Evolutionary conservation across 2,329 filamentous ascomycete genomes (phyloP), one percentile per base, ranked within the genome.

Genomic region (Neonectria sp.): DNA sequence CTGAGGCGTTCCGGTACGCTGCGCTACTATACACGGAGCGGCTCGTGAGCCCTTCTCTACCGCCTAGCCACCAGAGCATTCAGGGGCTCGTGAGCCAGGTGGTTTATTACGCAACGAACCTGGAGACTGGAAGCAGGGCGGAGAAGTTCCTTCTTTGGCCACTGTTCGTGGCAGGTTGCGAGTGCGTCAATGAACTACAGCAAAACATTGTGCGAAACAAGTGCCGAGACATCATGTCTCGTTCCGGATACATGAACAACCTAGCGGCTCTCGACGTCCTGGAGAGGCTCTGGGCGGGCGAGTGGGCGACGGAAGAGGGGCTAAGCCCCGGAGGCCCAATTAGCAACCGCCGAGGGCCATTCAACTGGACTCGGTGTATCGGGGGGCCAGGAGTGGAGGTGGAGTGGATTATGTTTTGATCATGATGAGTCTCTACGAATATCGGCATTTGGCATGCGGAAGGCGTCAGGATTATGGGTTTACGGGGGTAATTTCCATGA

Each of bases 101-200:
- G 1, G 88, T 98, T 46, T 93, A 91, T 81, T 95, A 97, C 81
- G 93, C 96, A 63, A 92, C 91, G 7, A 91, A 91, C 60, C 90
- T 98, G 43, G 91, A 93, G 68, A 87, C 91, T 3, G 92, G 88
- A 46, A 90, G 89, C 74, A 88, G 86, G 55, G 91, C 92, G 43
- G 92, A 97, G 81, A 97, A 97, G 77, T 97, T 97, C 79, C 83
- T 98, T 11, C 89, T 98, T 9, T 98, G 95, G 95, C 95, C 95
- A 3, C 87, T 98, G 3, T 97, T 98, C 79, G 92, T 98, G 59
- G 91, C 92, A 1, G 95, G 95, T 24, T 95, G 93, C 25, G 95
- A 98, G 82, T 97, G 94, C 75, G 92, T 96, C 69, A 92, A 94
- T 71, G 90, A 93, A 75, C 85, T 91, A 57, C 93, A 97, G 76